phyloP scores from a whole-genome alignment of 805 yeast species.

The Torulaspora gathmanii region DNA sequence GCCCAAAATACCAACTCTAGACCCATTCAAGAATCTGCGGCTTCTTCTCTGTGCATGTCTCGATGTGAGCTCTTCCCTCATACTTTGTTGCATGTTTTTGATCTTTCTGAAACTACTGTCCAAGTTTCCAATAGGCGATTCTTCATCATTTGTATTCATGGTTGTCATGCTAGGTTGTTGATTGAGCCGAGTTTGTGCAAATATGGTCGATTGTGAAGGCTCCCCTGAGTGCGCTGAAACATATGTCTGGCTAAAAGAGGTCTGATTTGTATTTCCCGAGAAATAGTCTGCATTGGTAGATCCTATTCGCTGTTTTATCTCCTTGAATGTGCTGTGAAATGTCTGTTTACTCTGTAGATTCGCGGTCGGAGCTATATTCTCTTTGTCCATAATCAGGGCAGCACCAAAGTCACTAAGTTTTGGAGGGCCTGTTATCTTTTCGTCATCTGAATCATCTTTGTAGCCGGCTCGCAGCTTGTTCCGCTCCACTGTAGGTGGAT shows the following conservation, averaged over 20 bases:
- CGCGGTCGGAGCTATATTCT: conserved; percentile 7
- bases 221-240: conserved; percentile 14
- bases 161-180: conserved; percentile 29
- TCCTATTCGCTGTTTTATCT: conserved; percentile 1
- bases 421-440: conserved; percentile 28
- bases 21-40: conserved; percentile 27
- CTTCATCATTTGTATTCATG: conserved; percentile 15
- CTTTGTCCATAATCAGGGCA: conserved; percentile 26
- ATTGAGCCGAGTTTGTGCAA: conserved; percentile 18
- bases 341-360: conserved; percentile 1
- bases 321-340: background rate
- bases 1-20: conserved; percentile 26
- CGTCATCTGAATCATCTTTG: conserved; percentile 27
- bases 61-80: conserved; percentile 27
- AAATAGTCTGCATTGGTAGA: conserved; percentile 5
- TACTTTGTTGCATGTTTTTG: conserved; percentile 23
- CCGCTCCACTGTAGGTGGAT: conserved; percentile 11
- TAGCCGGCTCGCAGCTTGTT: conserved; percentile 3
- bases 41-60: conserved; percentile 26
- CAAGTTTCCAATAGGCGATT: conserved; percentile 6
- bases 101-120: conserved; percentile 21
- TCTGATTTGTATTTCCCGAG: conserved; percentile 8
- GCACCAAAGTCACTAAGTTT: conserved; percentile 33
- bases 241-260: conserved; percentile 12
- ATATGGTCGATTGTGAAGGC: conserved; percentile 25